Evolutionary conservation across 169 alveolate genomes (phyloP).

Genomic region (Sarcocystis neurona): DNA sequence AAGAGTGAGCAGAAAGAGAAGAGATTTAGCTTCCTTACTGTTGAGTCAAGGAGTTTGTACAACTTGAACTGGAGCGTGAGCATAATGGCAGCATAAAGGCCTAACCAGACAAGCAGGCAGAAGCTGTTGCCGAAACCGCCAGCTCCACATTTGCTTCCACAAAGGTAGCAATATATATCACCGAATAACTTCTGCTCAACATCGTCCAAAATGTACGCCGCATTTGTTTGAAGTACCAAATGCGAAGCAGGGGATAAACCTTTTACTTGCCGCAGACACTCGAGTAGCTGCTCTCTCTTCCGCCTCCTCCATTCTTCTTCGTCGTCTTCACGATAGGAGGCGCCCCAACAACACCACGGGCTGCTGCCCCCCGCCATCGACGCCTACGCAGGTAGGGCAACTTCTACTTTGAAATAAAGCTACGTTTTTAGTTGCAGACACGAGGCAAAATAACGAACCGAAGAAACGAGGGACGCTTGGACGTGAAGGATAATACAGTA

Average conservation of each 20-base stretch:
- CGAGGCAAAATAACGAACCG: too few relatives aligned
- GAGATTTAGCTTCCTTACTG: too few relatives aligned
- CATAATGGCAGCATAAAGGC: constrained; percentile 9
- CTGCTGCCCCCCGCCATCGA: too few relatives aligned
- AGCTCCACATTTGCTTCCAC: background rate
- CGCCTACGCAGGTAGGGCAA: too few relatives aligned
- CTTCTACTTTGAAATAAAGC: too few relatives aligned
- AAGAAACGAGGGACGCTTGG: too few relatives aligned
- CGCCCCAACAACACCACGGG: too few relatives aligned
- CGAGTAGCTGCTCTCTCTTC: constrained; percentile 10
- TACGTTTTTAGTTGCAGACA: too few relatives aligned
- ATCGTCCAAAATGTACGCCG: constrained; percentile 17
- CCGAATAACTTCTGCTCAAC: background rate
- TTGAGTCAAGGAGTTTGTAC: background rate
- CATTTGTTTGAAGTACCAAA: constrained; percentile 11
- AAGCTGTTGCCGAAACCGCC: constrained; percentile 13
- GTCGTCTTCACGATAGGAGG: too few relatives aligned
- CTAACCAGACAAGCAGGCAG: constrained; percentile 13
- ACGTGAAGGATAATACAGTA: too few relatives aligned
- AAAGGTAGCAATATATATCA: background rate
- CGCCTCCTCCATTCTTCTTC: constrained; percentile 4
- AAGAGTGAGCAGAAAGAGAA: too few relatives aligned
- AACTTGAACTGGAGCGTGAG: background rate
- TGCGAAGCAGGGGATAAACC: constrained; percentile 7
- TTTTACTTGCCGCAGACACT: constrained; percentile 13